Evolutionary conservation across 139 green algal genomes (phyloP).

Genomic region (Coelastrella sp.): DNA sequence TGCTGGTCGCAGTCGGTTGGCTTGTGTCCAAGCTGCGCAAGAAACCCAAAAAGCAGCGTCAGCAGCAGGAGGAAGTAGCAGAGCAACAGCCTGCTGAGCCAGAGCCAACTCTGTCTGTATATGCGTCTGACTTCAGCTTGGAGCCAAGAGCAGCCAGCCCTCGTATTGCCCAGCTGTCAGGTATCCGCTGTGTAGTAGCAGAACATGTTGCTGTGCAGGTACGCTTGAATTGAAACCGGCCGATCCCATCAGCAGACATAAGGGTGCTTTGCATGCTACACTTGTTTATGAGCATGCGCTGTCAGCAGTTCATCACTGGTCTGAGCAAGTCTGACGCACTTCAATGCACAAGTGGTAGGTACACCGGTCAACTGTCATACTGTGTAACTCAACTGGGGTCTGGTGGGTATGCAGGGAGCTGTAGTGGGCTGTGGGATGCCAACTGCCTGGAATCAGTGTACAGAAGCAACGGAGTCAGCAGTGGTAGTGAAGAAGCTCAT

Average conservation of each 20-base stretch:
- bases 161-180: not conserved
- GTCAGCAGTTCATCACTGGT: not conserved
- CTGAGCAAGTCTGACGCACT: not conserved
- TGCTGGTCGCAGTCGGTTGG: not conserved
- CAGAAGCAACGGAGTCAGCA: not conserved
- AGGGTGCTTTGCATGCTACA: no score
- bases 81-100: not conserved
- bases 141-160: not conserved
- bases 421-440: constrained; percentile 10
- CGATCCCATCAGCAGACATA: no score
- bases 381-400: not conserved
- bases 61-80: constrained; percentile 1
- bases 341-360: not conserved
- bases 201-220: constrained; percentile 43
- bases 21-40: constrained; percentile 18
- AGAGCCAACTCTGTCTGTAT: constrained; percentile 25
- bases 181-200: constrained; percentile 18
- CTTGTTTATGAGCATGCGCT: not conserved
- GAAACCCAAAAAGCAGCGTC: not conserved
- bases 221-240: not conserved
- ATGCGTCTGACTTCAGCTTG: constrained; percentile 15
- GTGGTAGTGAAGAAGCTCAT: constrained; percentile 5
- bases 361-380: not conserved
- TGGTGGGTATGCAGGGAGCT: not conserved
- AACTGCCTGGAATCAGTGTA: not conserved